phyloP scores from a whole-genome alignment of 352 stramenopile species.

The Achlya hypogyna region DNA sequence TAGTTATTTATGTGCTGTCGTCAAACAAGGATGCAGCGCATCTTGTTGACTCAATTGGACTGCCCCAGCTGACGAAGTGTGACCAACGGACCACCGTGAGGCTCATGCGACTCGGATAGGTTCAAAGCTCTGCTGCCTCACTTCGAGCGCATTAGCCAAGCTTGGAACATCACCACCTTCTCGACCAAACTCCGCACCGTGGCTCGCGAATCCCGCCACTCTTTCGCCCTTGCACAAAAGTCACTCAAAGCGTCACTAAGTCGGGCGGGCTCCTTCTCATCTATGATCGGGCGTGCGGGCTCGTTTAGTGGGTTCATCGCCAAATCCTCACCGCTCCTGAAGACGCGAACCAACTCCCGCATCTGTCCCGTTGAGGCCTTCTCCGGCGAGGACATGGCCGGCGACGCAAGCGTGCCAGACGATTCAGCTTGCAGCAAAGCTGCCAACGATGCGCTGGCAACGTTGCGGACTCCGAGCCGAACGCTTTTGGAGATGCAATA shows the following conservation, averaged over 20 bases:
- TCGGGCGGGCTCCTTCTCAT: neutral
- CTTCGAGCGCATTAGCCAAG: neutral
- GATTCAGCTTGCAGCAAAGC: neutral
- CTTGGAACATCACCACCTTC: constrained; percentile 1
- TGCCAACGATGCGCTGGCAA: neutral
- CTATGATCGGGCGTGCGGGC: neutral
- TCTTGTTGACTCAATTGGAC: neutral
- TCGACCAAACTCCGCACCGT: neutral
- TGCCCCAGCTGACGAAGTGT: constrained; percentile 10
- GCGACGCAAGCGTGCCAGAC: neutral
- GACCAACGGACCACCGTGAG: neutral
- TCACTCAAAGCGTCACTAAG: neutral
- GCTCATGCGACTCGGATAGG: neutral
- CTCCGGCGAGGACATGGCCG: neutral
- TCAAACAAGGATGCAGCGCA: neutral
- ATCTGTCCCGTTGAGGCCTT: neutral
- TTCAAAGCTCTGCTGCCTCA: neutral
- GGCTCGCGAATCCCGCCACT: neutral
- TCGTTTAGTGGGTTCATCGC: neutral
- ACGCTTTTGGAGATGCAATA: neutral
- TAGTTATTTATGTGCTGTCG: constrained; percentile 4
- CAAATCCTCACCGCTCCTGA: neutral
- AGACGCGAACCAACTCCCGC: neutral
- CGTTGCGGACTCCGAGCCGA: neutral
- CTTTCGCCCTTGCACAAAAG: neutral